Percentiles rank a stretch among this genome's conserved stretches.
Evolutionary conservation across 192 early-diverging fungal genomes (phyloP).

Genomic region (Coemansia sp.): DNA sequence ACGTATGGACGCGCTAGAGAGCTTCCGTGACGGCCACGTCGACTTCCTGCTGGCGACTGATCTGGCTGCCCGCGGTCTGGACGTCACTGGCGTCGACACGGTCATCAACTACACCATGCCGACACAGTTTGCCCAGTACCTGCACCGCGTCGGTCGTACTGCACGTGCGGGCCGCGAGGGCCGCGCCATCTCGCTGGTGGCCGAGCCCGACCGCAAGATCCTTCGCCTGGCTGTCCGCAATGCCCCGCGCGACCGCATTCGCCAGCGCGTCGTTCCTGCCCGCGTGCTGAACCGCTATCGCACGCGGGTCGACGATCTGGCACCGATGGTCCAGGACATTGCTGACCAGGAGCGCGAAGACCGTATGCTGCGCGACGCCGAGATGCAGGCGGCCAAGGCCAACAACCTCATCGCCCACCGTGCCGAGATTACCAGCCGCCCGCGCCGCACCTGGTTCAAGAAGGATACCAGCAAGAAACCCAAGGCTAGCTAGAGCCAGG

Average conservation of each 20-base stretch:
- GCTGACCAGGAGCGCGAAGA: constrained; percentile 74
- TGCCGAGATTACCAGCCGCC: constrained; percentile 83
- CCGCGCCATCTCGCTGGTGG: constrained; percentile 82
- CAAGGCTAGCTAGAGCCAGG: not conserved
- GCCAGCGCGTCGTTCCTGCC: constrained; percentile 81
- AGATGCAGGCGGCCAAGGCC: constrained; percentile 86
- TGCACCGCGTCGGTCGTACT: constrained; percentile 94
- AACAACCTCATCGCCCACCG: constrained; percentile 78
- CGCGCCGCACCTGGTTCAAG: constrained; percentile 94
- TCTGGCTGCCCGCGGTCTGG: constrained; percentile 92
- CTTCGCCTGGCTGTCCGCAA: constrained; percentile 91
- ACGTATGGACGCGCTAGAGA: constrained; percentile 83
- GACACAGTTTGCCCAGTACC: constrained; percentile 81
- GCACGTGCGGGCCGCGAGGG: constrained; percentile 86
- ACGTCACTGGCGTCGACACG: constrained; percentile 93
- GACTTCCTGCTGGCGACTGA: constrained; percentile 94
- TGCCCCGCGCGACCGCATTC: constrained; percentile 65
- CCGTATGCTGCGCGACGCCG: constrained; percentile 69
- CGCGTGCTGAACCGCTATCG: constrained; percentile 74
- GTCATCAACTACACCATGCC: constrained; percentile 99
- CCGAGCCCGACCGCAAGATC: constrained; percentile 89
- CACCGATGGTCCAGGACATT: constrained; percentile 60
- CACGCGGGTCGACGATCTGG: constrained; percentile 61
- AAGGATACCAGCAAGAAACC: not conserved
- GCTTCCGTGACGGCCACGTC: constrained; percentile 78